Percentiles rank a stretch among this genome's conserved stretches.
phyloP scores from a whole-genome alignment of 768 basidiomycete species.

The Tephrocybe sp. region DNA sequence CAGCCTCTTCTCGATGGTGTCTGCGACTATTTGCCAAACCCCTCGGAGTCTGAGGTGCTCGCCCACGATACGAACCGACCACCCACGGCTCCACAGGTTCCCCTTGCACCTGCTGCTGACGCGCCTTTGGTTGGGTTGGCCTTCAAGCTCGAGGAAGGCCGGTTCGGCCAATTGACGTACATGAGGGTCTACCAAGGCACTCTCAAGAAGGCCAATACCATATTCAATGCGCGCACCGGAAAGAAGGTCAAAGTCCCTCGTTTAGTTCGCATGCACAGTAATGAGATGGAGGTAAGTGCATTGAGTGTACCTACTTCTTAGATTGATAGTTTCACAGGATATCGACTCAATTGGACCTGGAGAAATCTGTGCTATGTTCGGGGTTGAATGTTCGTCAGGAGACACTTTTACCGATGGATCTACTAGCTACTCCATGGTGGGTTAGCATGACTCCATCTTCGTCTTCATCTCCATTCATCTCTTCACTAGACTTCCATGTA shows the following conservation, averaged over 20 bases:
- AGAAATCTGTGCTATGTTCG: conserved; percentile 99
- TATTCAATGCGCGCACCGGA: conserved; percentile 91
- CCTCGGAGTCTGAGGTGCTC: conserved; percentile 72
- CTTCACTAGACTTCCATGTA: conserved; percentile 87
- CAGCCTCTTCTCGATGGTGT: conserved; percentile 95
- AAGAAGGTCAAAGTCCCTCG: conserved; percentile 98
- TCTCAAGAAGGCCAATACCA: conserved; percentile 79
- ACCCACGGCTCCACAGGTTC: conserved; percentile 62
- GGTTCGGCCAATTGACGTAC: conserved; percentile 97
- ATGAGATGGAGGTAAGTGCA: conserved; percentile 91
- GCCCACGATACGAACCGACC: conserved; percentile 84
- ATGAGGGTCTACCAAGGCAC: conserved; percentile 98
- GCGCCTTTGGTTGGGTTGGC: conserved; percentile 92
- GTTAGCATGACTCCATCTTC: conserved; percentile 19
- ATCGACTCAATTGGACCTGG: conserved; percentile 93
- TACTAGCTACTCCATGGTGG: conserved; percentile 89
- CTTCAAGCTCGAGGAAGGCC: conserved; percentile 98
- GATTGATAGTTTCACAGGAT: conserved; percentile 53
- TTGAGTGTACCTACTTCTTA: not conserved
- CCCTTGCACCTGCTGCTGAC: conserved; percentile 78
- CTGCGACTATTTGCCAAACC: conserved; percentile 92
- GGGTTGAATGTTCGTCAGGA: conserved; percentile 96
- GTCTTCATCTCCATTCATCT: conserved; percentile 5
- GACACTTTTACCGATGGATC: conserved; percentile 97
- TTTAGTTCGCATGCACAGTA: conserved; percentile 95